A percentile compares a stretch with the other conserved stretches of the same genome.
Conservation (phyloP, 768 basidiomycete genomes). For the Tricholoma bakamatsutake region DNA sequence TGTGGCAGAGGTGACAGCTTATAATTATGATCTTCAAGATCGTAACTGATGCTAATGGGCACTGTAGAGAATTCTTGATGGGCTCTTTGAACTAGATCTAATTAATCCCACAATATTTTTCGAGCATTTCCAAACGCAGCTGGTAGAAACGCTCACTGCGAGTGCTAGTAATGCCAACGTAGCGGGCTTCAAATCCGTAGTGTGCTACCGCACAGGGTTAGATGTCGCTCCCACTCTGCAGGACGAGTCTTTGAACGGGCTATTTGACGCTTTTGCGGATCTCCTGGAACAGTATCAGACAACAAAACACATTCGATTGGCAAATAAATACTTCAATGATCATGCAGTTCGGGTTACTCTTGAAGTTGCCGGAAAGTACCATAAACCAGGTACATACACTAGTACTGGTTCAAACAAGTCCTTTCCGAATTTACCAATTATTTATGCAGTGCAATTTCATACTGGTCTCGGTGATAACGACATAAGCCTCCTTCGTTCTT, state of each 20-base stretch:
- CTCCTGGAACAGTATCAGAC: conserved; percentile 23
- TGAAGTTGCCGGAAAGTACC: conserved; percentile 41
- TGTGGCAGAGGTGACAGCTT: conserved; percentile 56
- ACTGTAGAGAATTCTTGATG: conserved; percentile 26
- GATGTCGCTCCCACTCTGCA: conserved; percentile 34
- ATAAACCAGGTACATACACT: conserved; percentile 49
- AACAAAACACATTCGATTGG: conserved; percentile 41
- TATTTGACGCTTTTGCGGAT: conserved; percentile 25
- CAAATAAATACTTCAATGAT: conserved; percentile 63
- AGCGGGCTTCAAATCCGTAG: conserved; percentile 69
- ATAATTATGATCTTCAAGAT: neutral
- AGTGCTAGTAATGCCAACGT: conserved; percentile 42
- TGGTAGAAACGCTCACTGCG: conserved; percentile 31
- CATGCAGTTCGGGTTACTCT: conserved; percentile 52
- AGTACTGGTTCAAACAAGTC: neutral
- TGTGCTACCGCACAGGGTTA: conserved; percentile 75
- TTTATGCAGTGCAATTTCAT: conserved; percentile 71
- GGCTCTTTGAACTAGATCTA: conserved; percentile 15
- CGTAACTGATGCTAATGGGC: neutral
- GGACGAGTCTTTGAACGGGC: conserved; percentile 19
- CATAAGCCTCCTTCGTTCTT: conserved; percentile 49
- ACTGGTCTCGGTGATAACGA: conserved; percentile 78
- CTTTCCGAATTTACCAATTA: neutral
- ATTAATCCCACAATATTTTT: conserved; percentile 15
- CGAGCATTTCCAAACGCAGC: conserved; percentile 24